Evolutionary conservation across 2,329 filamentous ascomycete genomes (phyloP).

Genomic region (Aspergillus fumigatiaffinis): DNA sequence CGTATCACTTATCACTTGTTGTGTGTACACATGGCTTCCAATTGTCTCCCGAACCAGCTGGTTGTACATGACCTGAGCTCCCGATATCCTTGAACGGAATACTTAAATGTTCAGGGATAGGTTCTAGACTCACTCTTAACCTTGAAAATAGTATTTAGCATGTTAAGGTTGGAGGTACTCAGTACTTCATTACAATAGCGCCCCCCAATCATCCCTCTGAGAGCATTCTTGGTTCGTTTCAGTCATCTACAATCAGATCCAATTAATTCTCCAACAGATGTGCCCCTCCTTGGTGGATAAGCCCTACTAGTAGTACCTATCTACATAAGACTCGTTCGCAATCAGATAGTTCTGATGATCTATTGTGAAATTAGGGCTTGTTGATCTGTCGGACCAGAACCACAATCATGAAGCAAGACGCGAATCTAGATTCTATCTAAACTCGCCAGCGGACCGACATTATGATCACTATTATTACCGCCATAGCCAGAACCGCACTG

Average conservation of each 20-base stretch:
- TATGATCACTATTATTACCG: slow-evolving; percentile 2
- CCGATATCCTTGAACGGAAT: background rate
- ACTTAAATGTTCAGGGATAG: background rate
- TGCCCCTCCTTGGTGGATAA: background rate
- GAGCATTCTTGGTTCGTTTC: background rate
- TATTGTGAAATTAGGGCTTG: slow-evolving; percentile 11
- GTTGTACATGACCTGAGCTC: background rate
- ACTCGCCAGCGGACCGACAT: slow-evolving; percentile 1
- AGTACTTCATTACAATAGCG: background rate
- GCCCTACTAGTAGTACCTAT: background rate
- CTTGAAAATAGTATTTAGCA: background rate
- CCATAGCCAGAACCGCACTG: slow-evolving; percentile 9
- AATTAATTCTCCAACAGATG: background rate
- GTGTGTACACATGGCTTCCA: background rate
- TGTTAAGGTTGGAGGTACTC: background rate
- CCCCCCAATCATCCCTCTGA: background rate
- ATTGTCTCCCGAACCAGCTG: background rate
- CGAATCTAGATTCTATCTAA: slow-evolving; percentile 11
- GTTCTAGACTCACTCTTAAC: background rate
- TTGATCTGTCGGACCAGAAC: slow-evolving; percentile 18
- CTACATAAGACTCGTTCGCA: background rate
- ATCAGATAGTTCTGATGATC: background rate
- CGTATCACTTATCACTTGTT: background rate
- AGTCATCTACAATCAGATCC: background rate
- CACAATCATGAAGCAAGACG: slow-evolving; percentile 1